Evolutionary conservation across 768 basidiomycete species (phyloP).

Genomic region (Dentipellis fragilis): DNA sequence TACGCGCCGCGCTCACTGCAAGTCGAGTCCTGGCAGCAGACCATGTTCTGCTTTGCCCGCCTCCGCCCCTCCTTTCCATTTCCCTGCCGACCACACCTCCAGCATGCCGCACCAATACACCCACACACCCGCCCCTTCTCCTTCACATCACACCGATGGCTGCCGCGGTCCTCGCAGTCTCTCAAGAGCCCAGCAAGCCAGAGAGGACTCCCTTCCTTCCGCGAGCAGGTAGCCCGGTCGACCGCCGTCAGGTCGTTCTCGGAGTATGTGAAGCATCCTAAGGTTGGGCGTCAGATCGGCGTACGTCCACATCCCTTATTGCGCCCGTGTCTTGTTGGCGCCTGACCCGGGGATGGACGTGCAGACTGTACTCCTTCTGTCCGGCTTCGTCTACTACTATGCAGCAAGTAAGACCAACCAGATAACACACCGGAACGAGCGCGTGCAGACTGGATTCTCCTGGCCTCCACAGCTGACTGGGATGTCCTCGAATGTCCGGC

Average conservation of each 20-base stretch:
- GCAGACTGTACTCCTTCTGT: slow-evolving; percentile 12
- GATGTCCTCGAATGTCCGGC: slow-evolving; percentile 18
- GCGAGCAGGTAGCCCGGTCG: slow-evolving; percentile 24
- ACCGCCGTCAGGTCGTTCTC: slow-evolving; percentile 29
- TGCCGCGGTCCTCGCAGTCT: not conserved
- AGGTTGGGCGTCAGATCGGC: slow-evolving; percentile 41
- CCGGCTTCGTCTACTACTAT: slow-evolving; percentile 10
- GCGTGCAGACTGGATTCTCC: no score
- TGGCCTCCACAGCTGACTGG: slow-evolving; percentile 15
- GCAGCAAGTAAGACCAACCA: slow-evolving; percentile 11
- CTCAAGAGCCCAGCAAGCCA: slow-evolving; percentile 4
- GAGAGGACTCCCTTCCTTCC: slow-evolving; percentile 20
- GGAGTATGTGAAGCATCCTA: slow-evolving; percentile 37
- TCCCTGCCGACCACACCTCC: no score
- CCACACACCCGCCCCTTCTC: slow-evolving; percentile 6
- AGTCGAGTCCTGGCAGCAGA: no score
- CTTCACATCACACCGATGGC: not conserved
- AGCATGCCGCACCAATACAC: no score
- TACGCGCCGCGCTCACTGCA: no score
- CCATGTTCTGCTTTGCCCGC: no score
- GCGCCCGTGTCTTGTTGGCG: not conserved
- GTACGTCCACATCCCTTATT: slow-evolving; percentile 25
- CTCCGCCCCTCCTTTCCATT: no score
- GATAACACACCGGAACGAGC: not conserved
- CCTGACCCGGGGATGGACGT: not conserved